Evolutionary conservation across 306 rosid species (phyloP).

Genomic region (Sesbania bispinosa): DNA sequence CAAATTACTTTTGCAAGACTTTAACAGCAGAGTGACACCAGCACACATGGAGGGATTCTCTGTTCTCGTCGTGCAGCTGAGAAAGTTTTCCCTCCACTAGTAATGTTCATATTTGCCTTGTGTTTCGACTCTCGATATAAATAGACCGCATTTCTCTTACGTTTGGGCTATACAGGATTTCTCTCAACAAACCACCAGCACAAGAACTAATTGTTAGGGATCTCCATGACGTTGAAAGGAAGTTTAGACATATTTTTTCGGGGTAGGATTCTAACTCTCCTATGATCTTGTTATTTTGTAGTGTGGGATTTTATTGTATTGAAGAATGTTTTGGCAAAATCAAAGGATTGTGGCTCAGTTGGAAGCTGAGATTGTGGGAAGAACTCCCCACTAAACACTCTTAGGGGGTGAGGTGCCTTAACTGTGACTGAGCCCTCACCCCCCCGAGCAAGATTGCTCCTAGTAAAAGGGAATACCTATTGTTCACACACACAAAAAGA

Average conservation of each 20-base stretch:
- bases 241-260: slow-evolving; percentile 89
- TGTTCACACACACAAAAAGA: no score
- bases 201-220: slow-evolving; percentile 93
- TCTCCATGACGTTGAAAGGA: slow-evolving; percentile 93
- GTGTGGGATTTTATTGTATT: background rate
- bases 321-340: background rate
- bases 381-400: no score
- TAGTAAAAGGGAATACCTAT: no score
- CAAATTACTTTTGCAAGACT: slow-evolving; percentile 94
- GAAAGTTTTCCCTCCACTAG: slow-evolving; percentile 94
- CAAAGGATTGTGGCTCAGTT: no score
- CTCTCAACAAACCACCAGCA: slow-evolving; percentile 81
- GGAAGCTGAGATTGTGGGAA: no score
- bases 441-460: no score
- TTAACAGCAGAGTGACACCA: slow-evolving; percentile 90
- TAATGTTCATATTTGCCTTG: slow-evolving; percentile 27
- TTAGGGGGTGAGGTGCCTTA: no score
- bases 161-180: slow-evolving; percentile 60
- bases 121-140: slow-evolving; percentile 11
- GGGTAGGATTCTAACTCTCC: slow-evolving; percentile 37
- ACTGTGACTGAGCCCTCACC: no score
- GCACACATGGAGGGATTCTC: slow-evolving; percentile 98
- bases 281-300: background rate
- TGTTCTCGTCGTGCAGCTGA: slow-evolving; percentile 96
- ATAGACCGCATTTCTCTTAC: slow-evolving; percentile 27